Evolutionary conservation across 768 basidiomycete species (phyloP), one percentile per base, ranked within the genome.

Genomic region (Chalciporus pseudorubinellus): DNA sequence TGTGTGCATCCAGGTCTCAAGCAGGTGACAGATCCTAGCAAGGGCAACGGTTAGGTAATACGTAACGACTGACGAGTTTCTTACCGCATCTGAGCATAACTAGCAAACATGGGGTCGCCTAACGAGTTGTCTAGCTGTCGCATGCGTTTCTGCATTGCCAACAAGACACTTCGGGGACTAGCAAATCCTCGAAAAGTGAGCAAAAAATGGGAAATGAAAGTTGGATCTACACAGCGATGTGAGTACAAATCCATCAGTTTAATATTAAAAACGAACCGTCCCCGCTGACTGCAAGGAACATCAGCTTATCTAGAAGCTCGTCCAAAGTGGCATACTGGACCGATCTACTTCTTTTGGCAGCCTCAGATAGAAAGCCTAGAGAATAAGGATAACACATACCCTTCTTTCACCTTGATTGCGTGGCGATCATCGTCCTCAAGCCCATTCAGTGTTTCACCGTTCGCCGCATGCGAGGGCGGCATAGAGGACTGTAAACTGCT

Each of bases 101-200:
- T 87, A 8, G 89, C 88, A 69, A 92, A 87, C 82, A 92, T 85
- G 1, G 87, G 86, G 71, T 93, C 89, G 8, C 82, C 82, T 12
- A 80, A 77, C 16, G 85, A 81, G 48, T 80, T 79, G 61, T 87
- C 85, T 13, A 93, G 72, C 56, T 85, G 82, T 29, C 87, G 81
- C 80, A 92, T 86, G 42, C 89, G 83, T 63, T 90, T 88, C 68
- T 92, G 88, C 86, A 94, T 90, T 6, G 89, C 86, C 40, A 92
- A 74, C n/a, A 94, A 73, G 16, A 94, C 72, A 51, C 78, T 85
- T 38, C 91, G 81, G 8, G 91, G 90, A 29, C 79, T 85, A 34
- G 89, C 80, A 65, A 93, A 94, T 52, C 89, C 77, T 29, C 91
- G 85, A 63, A 89, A 92, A 8, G 89, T 90, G 34, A 92, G 78